phyloP scores from a whole-genome alignment of 164 flowering plant species.

The Tetracentron sinense region DNA sequence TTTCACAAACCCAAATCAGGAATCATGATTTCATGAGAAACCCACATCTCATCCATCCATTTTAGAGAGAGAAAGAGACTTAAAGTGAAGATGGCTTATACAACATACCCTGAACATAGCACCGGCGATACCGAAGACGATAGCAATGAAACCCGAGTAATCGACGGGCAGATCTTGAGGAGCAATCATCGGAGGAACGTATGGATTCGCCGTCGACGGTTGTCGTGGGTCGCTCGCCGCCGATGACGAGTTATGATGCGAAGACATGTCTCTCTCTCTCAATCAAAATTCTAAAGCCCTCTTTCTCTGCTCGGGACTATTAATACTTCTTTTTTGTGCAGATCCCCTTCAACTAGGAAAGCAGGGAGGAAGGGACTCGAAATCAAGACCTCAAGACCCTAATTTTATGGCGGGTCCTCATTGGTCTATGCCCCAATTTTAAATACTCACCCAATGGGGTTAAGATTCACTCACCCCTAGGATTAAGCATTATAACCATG shows the following conservation, averaged over 20 bases:
- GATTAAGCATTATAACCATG: too few species aligned
- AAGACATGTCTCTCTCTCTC: conserved; percentile 32
- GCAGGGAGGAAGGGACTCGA: too few species aligned
- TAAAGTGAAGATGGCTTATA: background rate
- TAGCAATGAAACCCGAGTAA: conserved; percentile 85
- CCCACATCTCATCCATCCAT: background rate
- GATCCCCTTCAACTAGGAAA: too few species aligned
- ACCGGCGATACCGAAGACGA: conserved; percentile 70
- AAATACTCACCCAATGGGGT: too few species aligned
- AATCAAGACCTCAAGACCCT: too few species aligned
- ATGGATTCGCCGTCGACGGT: conserved; percentile 76
- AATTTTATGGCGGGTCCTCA: too few species aligned
- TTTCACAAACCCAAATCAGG: background rate
- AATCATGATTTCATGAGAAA: background rate
- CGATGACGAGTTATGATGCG: conserved; percentile 30
- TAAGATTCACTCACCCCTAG: too few species aligned
- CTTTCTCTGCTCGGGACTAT: background rate
- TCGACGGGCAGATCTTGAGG: conserved; percentile 82
- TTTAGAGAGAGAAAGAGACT: background rate
- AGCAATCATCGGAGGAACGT: conserved; percentile 34
- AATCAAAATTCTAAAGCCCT: too few species aligned
- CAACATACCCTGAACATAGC: conserved; percentile 74
- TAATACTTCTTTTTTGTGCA: too few species aligned
- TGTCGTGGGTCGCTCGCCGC: conserved; percentile 71
- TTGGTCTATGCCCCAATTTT: too few species aligned